Base-by-base conservation (phyloP, 2,329 filamentous ascomycete genomes). In the Ambrosiella beaveri region DNA sequence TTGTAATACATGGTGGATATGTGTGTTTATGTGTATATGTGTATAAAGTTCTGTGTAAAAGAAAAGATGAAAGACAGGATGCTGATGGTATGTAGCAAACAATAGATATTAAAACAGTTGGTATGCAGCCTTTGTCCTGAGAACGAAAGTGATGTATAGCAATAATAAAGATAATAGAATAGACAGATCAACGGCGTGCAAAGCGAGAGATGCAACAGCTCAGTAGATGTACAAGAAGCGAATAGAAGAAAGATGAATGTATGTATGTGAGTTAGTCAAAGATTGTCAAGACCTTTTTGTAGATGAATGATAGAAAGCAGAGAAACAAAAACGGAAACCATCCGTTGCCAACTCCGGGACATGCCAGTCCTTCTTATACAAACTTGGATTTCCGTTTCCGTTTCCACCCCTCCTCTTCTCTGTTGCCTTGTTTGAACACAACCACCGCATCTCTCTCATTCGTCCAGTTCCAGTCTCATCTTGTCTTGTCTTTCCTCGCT, bases 1-100 rank as follows among this genome's bases (percentile, higher is more conserved):
- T 74, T 77, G 68, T 71, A 68, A 62, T 76, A 55, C 59, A 62
- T 61, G 52, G 27, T 54, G 36, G 19, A 35, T 38, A 45, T 39
- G 13, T 19, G 40, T 47, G 44, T 19, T 15, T 47, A 12, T 47
- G 40, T 41, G 40, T 41, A 6, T 41, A 7, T 41, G 5, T 41
- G n/a, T 41, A n/a, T 41, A n/a, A 27, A 35, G 55, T 53, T 19
- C 41, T 54, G 50, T 5, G n/a, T 51, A 41, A 45, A 55, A 39
- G 47, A 41, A 8, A 50, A 54, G 37, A 17, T 2, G 35, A 17
- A 17, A 27, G 19, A 27, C 40, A 51, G 35, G 1, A 7, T n/a
- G 19, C 3, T 17, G 19, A 52, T 45, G 12, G 56, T 39, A 40
- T n/a, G 27, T 47, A 47, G 11, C 6, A 47, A 15, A 47, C n/a